Evolutionary conservation across 495 filamentous ascomycete species (phyloP).

Genomic region (Mycothermus thermophilus): DNA sequence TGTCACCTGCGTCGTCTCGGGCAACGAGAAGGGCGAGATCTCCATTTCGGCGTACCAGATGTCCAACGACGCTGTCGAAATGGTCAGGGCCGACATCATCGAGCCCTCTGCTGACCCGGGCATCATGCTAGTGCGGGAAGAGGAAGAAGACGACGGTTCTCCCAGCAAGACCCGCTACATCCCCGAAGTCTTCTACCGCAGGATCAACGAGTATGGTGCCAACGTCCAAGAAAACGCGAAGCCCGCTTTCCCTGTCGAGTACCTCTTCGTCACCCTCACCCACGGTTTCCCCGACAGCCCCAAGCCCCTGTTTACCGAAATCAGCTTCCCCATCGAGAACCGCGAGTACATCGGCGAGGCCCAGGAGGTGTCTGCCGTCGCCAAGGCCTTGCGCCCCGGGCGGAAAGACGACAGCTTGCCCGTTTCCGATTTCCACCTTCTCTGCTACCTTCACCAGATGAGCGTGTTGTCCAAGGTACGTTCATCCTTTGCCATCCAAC

Average conservation of each 20-base stretch:
- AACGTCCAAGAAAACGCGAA: slow-evolving; percentile 97
- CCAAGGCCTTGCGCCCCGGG: slow-evolving; percentile 28
- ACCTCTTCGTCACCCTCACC: slow-evolving; percentile 87
- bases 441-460: slow-evolving; percentile 71
- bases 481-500: background rate
- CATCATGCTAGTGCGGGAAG: slow-evolving; percentile 88
- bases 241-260: slow-evolving; percentile 90
- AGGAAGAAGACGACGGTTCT: slow-evolving; percentile 66
- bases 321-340: slow-evolving; percentile 78
- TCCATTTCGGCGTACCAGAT: slow-evolving; percentile 85
- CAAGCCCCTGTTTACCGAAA: slow-evolving; percentile 54
- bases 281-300: slow-evolving; percentile 84
- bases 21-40: slow-evolving; percentile 81
- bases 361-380: slow-evolving; percentile 45
- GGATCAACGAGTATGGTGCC: slow-evolving; percentile 90
- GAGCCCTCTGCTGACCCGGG: slow-evolving; percentile 87
- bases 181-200: slow-evolving; percentile 91
- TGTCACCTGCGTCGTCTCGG: slow-evolving; percentile 87
- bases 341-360: slow-evolving; percentile 69
- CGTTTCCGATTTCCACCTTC: slow-evolving; percentile 84
- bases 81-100: slow-evolving; percentile 89
- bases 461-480: slow-evolving; percentile 66
- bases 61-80: slow-evolving; percentile 88
- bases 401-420: slow-evolving; percentile 46
- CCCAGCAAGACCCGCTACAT: slow-evolving; percentile 74